Base-by-base conservation (phyloP, 352 stramenopile genomes). In the Globisporangium ultimum region DNA sequence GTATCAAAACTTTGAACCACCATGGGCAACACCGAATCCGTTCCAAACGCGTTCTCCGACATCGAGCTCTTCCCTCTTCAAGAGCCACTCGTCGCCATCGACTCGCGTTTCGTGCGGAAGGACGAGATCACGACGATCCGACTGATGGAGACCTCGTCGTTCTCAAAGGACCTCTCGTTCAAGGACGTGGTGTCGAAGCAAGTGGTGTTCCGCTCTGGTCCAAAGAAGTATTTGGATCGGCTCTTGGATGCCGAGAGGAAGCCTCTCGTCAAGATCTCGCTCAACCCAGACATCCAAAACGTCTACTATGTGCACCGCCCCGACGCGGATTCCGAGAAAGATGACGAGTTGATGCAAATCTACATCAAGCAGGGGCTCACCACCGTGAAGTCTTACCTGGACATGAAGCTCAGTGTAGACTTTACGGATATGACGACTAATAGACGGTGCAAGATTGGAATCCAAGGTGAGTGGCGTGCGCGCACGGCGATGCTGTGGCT, bases 401-500 rank as follows among this genome's bases (percentile, higher is more conserved):
- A 61, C 20, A 55, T 36, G 36, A 14, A 48, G 3, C 13, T 61
- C 45, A 46, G 55, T 2, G 55, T 55, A 21, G 55, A 61, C 46
- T 61, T 61, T 21, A 55, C 34, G 14, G 55, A 61, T 18, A 15
- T 45, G 20, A 49, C 55, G 12, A 61, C 55, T 5, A 45, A 45
- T 22, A 36, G 54, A 45, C 55, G 36, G 9, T 61, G 46, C 34
- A 53, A 53, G 32, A 24, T 61, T 12, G 22, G 18, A 32, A 48
- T 53, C 3, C 14, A 61, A 17, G 55, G 55, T 8, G 46, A 61
- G 34, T 61, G 46, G 55, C 55, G 36, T 7, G 9, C 21, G 6
- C 55, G 55, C 34, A 61, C 4, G 12, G 36, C 34, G 0, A 14
- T 61, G 54, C 28, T 60, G 5, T 61, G 55, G 55, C 55, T 61